Percentiles rank a stretch among this genome's conserved stretches.
Conservation (phyloP, 176 grass and related monocot species). For the Neostapfia colusana region DNA sequence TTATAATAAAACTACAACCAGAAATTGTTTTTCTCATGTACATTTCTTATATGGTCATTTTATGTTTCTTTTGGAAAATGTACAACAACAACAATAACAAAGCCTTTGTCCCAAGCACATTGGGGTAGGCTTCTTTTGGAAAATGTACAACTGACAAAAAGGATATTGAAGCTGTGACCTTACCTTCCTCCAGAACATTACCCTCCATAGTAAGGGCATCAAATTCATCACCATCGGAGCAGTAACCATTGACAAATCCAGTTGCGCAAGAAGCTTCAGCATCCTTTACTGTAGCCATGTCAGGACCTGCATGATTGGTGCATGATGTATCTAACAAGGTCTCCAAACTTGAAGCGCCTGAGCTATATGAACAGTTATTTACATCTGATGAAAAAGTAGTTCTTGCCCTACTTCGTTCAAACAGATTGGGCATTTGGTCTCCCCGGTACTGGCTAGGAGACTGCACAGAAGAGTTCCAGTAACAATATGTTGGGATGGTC, state of each 20-base stretch:
- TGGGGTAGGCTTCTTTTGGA: too few species aligned
- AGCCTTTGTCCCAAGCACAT: too few species aligned
- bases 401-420: constrained; percentile 41
- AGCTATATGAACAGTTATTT: constrained; percentile 55
- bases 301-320: constrained; percentile 35
- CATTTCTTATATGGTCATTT: constrained; percentile 1
- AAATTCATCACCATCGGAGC: constrained; percentile 68
- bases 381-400: constrained; percentile 34
- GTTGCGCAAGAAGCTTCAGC: constrained; percentile 31
- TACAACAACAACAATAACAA: too few species aligned
- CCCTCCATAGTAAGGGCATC: constrained; percentile 48
- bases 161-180: constrained; percentile 17
- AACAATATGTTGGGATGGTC: constrained; percentile 72
- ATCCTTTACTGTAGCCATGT: constrained; percentile 46
- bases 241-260: constrained; percentile 54
- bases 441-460: constrained; percentile 39
- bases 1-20: constrained; percentile 20
- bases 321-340: constrained; percentile 51
- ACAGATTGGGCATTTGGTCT: constrained; percentile 32
- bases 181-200: constrained; percentile 63
- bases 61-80: background rate
- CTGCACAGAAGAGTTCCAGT: constrained; percentile 47
- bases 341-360: constrained; percentile 68
- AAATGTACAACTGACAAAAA: constrained; percentile 23
- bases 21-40: background rate